Base-by-base conservation (phyloP, 2,329 filamentous ascomycete genomes). In the Apiospora arundinis region DNA sequence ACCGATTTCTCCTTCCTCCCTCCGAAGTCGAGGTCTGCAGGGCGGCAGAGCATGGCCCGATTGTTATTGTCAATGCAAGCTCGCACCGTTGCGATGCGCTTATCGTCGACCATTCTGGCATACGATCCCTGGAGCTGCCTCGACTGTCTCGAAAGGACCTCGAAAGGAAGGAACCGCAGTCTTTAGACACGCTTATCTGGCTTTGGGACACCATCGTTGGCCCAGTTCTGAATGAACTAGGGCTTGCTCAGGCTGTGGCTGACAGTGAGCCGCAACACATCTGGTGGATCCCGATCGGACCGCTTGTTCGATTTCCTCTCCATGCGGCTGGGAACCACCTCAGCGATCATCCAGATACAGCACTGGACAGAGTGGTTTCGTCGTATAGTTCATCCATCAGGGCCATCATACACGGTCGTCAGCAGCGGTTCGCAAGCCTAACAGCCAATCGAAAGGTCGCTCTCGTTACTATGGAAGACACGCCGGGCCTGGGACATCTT, bases 341-440 rank as follows among this genome's bases (percentile, higher is more conserved):
- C 2, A 21, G 69, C 70, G 78, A 18, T 21, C 7, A 28, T 25
- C 7, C 7, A 21, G 21, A 44, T 7, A 78, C 78, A 0, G 78
- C 78, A 1, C 63, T 83, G 1, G 79, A 82, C 65, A 72, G 80
- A 44, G 81, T 80, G 1, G 76, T 83, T 4, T 84, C 82, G 5
- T 83, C 82, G 0, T 84, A 83, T 68, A 76, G 70, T 25, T 74
- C 77, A 2, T 81, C 82, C 1, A 68, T 83, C 25, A 80, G 78
- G 71, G 72, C 79, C 1, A 44, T 84, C 1, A 71, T 80, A 23
- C 69, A 78, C 18, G 80, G 78, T 16, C 76, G 76, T 32, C 70
- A 70, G 5, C 45, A 74, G 6, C 45, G 56, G 42, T 25, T 40
- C 6, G 5, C 18, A 18, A 23, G 44, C 6, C 18, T 9, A 45